Evolutionary conservation across 768 basidiomycete genomes (phyloP), one percentile per base, ranked within the genome.

Genomic region (Hemileccinum impolitum): DNA sequence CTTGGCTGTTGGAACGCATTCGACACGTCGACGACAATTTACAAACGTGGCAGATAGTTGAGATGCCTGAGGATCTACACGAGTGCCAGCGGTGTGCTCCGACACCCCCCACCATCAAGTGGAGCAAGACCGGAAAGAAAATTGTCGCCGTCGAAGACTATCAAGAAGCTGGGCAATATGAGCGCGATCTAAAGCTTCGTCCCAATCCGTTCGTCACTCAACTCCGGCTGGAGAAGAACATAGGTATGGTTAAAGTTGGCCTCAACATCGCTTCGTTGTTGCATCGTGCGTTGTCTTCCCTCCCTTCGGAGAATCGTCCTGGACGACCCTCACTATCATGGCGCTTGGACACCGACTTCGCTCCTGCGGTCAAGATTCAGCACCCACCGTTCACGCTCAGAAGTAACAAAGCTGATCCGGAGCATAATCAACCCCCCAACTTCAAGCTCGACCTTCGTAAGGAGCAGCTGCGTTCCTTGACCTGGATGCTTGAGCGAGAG

Each of bases 401-500:
- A 53, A 91, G 89, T 58, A 97, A 97, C 70, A 84, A 79, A 50
- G 61, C 65, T 2, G 93, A 95, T 61, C 70, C 73, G 10, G 71
- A 85, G 57, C 85, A 89, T 55, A 59, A 58, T 2, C 91, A 94
- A 58, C 94, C 94, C 0, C 85, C 86, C 1, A 80, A 79, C 57
- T 96, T 95, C 74, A 57, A 76, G 59, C 72, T 85, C 11, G 70
- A 76, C 15, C 77, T 97, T 25, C 81, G 94, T 35, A 79, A 73
- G 26, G 94, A 97, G 59, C 94, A 97, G 62, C 74, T 90, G 18
- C 89, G 94, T 25, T 96, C 94, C 3, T 70, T 96, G 45, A 81
- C 81, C 44, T 97, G 94, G 94, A 96, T 96, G 94, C 69, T 95
- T 39, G 65, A 73, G 39, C 90, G 90, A 60, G 94, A 97, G 67